Base-by-base conservation (phyloP, 352 stramenopile species). In the Achlya hypogyna region DNA sequence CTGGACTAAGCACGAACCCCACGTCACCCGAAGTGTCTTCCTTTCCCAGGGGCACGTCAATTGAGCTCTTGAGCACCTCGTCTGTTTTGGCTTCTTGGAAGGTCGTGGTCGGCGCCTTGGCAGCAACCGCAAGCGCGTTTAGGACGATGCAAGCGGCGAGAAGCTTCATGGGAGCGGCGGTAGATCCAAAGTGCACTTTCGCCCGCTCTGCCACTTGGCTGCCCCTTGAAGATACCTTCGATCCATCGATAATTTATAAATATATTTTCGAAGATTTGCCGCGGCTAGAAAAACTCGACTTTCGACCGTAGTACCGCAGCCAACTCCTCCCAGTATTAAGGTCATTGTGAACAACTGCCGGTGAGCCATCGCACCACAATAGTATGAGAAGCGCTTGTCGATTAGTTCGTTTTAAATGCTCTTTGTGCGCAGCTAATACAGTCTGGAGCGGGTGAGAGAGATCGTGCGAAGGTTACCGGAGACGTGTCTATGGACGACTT, bases 1-100 rank as follows among this genome's bases (percentile, higher is more conserved):
- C 60, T 6, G 60, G 60, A 9, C 38, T 58, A 16, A 67, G 43
- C n/a, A 67, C 60, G 22, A 51, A 67, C 9, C 42, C 60, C 18
- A 29, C 32, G 27, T 45, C 51, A 31, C 40, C 60, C 12, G 12
- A 22, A 6, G 56, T 42, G 22, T 18, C 42, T 10, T 56, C 49
- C 25, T 35, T 31, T 12, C 49, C 49, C 12, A 56, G 31, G 8
- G 25, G 12, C 10, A 56, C 49, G 8, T 56, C 49, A 56, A 56
- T 56, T 10, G n/a, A 12, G 25, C 49, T 56, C 31, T 56, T 56
- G 25, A 56, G 31, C 31, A 56, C 49, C 8, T 56, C 25, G 25
- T 10, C 25, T 1, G 49, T 35, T 20, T 56, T 56, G 25, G 49
- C 25, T 16, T 56, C 49, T 56, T 56, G 49, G 31, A 38, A 56